Base-by-base conservation (phyloP, 768 basidiomycete species). In the Boletus subparvulus region DNA sequence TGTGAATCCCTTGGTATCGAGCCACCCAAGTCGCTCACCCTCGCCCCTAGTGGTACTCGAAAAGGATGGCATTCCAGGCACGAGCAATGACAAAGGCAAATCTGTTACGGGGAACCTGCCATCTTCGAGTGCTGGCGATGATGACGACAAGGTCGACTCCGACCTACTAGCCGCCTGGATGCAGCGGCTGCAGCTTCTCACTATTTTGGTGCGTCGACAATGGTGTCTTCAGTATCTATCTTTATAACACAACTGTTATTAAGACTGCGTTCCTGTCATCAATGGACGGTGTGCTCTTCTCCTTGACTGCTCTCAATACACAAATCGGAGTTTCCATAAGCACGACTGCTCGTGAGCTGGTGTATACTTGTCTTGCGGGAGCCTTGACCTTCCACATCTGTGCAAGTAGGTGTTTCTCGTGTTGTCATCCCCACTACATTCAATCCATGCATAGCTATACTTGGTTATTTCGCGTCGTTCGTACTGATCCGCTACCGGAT, bases 341-440 rank as follows among this genome's bases (percentile, higher is more conserved):
- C 42, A 24, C 28, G 0, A n/a, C 50, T 2, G 33, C 60, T 17
- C 65, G 63, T 36, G 61, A 72, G 26, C 30, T 72, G 16, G 50
- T 73, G 24, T 70, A 72, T 56, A 35, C 63, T 13, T 68, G 66
- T 50, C 66, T 72, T 45, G 42, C 68, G 7, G 72, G 72, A 6
- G 70, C 72, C 24, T 49, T 72, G 41, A 47, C 73, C 35, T 68
- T 72, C 46, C 70, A 73, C 28, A 47, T 73, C 10, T 70, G 61
- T 59, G 64, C 70, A 50, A 6, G 70, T 70, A 40, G 24, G 70
- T 62, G 16, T 35, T 21, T 56, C 52, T 26, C 35, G 6, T 32
- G 3, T 56, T 16, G 30, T 17, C 37, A 9, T 43, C 43, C 36
- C 19, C 14, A 37, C 14, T 12, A 0, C 10, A 6, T 37, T 56